Evolutionary conservation across 495 filamentous ascomycete species (phyloP), one percentile per base, ranked within the genome.

Genomic region (Choiromyces venosus): DNA sequence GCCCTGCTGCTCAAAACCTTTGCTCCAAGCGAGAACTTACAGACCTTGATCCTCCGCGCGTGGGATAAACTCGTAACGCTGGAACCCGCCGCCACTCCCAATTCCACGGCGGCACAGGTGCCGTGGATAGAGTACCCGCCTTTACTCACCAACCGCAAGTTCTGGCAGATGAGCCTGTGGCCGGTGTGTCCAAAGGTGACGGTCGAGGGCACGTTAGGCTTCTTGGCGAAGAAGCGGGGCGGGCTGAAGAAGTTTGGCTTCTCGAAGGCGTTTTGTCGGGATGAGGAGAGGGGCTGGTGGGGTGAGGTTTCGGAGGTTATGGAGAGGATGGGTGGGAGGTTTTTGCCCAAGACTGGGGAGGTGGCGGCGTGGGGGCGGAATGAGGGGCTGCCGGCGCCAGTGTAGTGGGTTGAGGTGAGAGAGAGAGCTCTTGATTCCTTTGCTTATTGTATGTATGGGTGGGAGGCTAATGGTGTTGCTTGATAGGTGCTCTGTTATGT

Each of bases 121-220:
- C 25, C 52, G 18, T 72, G 77, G 77, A 76, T 79, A 25, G 78
- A 79, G 65, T 79, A 79, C 25, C 75, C 75, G 70, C 68, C 70
- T 74, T 81, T 66, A 18, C 36, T 74, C 42, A 82, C 78, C 66
- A 80, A 72, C 73, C 74, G 39, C 44, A 68, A 71, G 71, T 78
- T 64, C 77, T 75, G 25, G 44, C 78, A 75, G 35, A 75, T 71
- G 33, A 67, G 66, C 29, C 74, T 81, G 64, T 82, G 79, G 61
- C 80, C 81, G 16, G 78, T 83, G 67, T 78, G 79, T 39, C 73
- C 78, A 33, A 82, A 76, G 65, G 61, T 79, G 14, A 78, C 77
- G 6, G 66, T 72, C n/a, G 74, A 78, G 46, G 75, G 74, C 19
- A 75, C 72, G 29, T 67, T 71, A 40, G 71, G 72, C 18, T 78